Percentiles rank a stretch among this genome's conserved stretches.
Evolutionary conservation across 2,329 filamentous ascomycete genomes (phyloP).

Genomic region (Aureobasidium vineae): DNA sequence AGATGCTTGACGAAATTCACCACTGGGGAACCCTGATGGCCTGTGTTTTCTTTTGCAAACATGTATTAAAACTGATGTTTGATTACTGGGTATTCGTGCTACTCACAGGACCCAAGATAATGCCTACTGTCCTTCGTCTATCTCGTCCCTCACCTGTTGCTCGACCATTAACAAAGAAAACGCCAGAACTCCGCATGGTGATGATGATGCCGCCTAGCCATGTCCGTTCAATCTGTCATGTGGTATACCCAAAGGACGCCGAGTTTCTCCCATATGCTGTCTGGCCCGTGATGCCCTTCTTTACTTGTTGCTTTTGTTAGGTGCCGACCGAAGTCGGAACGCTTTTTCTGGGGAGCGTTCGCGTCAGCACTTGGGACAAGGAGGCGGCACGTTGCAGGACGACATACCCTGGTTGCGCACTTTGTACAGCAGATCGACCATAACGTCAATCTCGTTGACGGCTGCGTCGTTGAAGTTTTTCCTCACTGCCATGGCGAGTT

Average conservation of each 20-base stretch:
- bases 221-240: conserved; percentile 11
- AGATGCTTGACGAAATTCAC: conserved; percentile 19
- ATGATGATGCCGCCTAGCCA: conserved; percentile 11
- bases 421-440: conserved; percentile 75
- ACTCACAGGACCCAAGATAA: not conserved
- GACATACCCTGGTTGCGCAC: conserved; percentile 58
- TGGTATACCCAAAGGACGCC: conserved; percentile 22
- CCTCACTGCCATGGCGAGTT: conserved; percentile 68
- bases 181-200: conserved; percentile 15
- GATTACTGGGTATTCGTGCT: not conserved
- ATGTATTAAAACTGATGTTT: not conserved
- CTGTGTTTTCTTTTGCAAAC: conserved; percentile 23
- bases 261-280: conserved; percentile 1
- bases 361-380: not conserved
- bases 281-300: not conserved
- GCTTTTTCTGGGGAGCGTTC: conserved; percentile 44
- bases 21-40: conserved; percentile 18
- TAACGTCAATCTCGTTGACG: conserved; percentile 77
- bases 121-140: not conserved
- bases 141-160: not conserved
- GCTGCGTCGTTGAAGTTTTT: conserved; percentile 82
- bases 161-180: not conserved
- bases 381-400: not conserved
- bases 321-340: conserved; percentile 46
- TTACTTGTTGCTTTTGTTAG: conserved; percentile 22